These are phyloP conservation scores for Diaporthe australafricana DNA, from an alignment of 2,329 filamentous ascomycete genomes.

Conservation along the genomic window DNA sequence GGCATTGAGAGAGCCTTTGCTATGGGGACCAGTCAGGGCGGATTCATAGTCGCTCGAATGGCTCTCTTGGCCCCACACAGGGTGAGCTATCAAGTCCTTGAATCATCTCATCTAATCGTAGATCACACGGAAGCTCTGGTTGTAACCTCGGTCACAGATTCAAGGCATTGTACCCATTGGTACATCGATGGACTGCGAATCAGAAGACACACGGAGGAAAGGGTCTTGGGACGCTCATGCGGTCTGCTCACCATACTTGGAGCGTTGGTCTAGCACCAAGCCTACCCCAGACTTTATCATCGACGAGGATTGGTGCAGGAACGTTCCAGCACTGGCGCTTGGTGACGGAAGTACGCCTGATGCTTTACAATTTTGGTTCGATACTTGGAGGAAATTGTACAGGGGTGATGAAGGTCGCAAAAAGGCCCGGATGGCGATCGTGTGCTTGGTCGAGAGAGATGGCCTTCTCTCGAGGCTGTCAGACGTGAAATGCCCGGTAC, in stretches of 20 bases:
- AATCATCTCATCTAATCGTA: neutral
- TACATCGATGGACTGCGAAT: conserved; percentile 67
- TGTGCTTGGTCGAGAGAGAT: conserved; percentile 59
- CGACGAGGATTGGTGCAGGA: conserved; percentile 58
- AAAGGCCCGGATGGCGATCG: conserved; percentile 58
- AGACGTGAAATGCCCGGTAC: conserved; percentile 63
- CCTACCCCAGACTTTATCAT: conserved; percentile 59
- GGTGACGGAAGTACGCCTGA: conserved; percentile 50
- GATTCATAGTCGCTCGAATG: conserved; percentile 64
- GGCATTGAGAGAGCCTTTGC: conserved; percentile 62
- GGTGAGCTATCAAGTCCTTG: conserved; percentile 44
- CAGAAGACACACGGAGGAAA: conserved; percentile 55
- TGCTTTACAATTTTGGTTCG: conserved; percentile 57
- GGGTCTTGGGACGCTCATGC: conserved; percentile 63
- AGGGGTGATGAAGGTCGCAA: conserved; percentile 60
- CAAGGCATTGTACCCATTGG: conserved; percentile 61
- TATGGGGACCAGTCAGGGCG: conserved; percentile 65
- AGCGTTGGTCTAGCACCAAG: conserved; percentile 52
- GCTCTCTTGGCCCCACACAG: conserved; percentile 61
- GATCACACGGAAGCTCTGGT: neutral
- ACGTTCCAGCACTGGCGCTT: conserved; percentile 59
- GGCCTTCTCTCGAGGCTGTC: conserved; percentile 57
- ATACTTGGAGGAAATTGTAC: conserved; percentile 58
- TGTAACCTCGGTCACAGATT: conserved; percentile 48
- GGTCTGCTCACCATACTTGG: conserved; percentile 54